Evolutionary conservation across 306 rosid species (phyloP), one percentile per base, ranked within the genome.

Genomic region (Cucurbita moschata): DNA sequence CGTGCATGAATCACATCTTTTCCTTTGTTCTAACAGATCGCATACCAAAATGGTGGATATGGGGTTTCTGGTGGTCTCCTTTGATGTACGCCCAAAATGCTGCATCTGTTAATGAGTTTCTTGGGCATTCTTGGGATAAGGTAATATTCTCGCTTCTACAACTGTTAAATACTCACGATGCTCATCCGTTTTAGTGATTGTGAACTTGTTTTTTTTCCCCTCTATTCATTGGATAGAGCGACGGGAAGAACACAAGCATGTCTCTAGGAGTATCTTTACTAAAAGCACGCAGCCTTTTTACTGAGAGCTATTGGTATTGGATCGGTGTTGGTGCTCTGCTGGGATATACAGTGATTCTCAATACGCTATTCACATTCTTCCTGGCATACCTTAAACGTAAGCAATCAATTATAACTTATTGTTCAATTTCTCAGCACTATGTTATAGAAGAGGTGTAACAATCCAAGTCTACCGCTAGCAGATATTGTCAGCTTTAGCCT

Each of bases 1-100:
- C 18, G 39, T 54, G 19, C 26, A 44, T 56, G 11, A 57, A 8
- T 73, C 79, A 63, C 66, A 73, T 51, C 69, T 78, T 46, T 77
- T 44, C 23, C 76, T 81, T 16, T 61, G 59, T 78, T 84, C 67
- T 73, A 71, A 73, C 90, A 95, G 97, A 89, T 80, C 85, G 44
- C 49, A 83, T 95, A 66, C 97, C 99, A 18, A 85, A 50, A 54
- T 95, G 99, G 99, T 95, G 99, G 99, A 83, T 95, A 69, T 95
- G 99, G 99, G 99, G 99, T 73, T 95, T 84, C 85, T 95, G 96
- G 96, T 54, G 92, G 85, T 95, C 99, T 77, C 99, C 99, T 74
- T 88, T 95, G 89, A 91, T 89, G 97, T 95, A 91, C 82, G 92
- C 92, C 55, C 99, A 95, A 81, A 88, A 86, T 83, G 85, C 97